Evolutionary conservation across 1,139 yeast genomes (phyloP).

Genomic region (Scheffersomyces illinoinensis): DNA sequence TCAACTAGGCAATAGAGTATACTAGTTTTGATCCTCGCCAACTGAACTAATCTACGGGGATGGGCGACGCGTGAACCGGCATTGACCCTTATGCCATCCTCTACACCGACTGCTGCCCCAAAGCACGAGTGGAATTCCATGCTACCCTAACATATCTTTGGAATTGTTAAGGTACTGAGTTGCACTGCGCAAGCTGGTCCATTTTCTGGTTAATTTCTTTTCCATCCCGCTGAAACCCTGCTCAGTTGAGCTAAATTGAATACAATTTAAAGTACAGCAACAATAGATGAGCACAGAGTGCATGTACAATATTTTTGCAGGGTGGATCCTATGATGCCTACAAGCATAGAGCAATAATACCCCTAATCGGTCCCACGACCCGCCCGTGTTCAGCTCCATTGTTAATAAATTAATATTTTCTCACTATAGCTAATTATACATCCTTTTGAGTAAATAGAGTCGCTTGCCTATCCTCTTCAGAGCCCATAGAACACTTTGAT

Average conservation of each 20-base stretch:
- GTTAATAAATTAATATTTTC: too few relatives aligned
- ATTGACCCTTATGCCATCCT: background rate
- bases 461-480: background rate
- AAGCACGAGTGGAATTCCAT: background rate
- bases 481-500: background rate
- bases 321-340: background rate
- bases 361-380: background rate
- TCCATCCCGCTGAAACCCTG: background rate
- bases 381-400: background rate
- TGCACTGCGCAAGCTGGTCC: background rate
- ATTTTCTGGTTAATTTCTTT: background rate
- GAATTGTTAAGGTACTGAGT: background rate
- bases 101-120: background rate
- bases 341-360: background rate
- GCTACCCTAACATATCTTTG: background rate
- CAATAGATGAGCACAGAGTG: background rate
- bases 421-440: background rate
- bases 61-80: background rate
- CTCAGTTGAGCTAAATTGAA: background rate
- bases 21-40: background rate
- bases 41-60: background rate
- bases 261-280: background rate
- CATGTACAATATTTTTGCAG: background rate
- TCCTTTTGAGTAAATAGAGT: background rate
- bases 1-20: background rate